Evolutionary conservation across 2,329 filamentous ascomycete genomes (phyloP), one percentile per base, ranked within the genome.

Genomic region (Paracoccidioides lutzii): DNA sequence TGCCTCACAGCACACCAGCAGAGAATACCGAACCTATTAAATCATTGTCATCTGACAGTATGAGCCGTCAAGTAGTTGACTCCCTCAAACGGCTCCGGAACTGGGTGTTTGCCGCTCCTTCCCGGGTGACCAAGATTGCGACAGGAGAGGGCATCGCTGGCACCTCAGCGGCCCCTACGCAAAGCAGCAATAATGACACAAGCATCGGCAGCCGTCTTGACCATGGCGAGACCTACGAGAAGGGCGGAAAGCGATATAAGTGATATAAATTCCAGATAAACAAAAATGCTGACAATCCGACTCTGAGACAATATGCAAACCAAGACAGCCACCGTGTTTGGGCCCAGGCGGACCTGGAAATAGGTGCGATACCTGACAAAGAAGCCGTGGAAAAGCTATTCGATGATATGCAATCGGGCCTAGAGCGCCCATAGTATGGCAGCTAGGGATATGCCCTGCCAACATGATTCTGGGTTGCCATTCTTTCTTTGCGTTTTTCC

Each of bases 191-290:
- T 15, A 52, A 57, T 22, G 55, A 55, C 35, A 28, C n/a, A 8
- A 57, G 7, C 2, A 57, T 57, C n/a, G 52, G 55, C 4, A 37
- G 45, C 45, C 38, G 55, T 14, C 15, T 57, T 14, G 55, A 57
- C 50, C 5, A 44, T 32, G 52, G 52, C 33, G 52, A 54, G 22
- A 51, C 32, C 2, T 22, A 52, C 28, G 32, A 30, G 28, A 57
- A 52, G 30, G 22, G 43, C 30, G 55, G 38, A 12, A 55, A 52
- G 35, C 2, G 42, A 49, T 57, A 48, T 22, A 10, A 35, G 3
- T 50, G 50, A 14, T 57, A 56, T 22, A 33, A 53, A 10, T 57
- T 43, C 5, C 55, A 57, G 38, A 14, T 57, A 4, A 57, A 57
- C 32, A 42, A 32, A 33, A 40, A 46, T n/a, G 52, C 52, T 2